phyloP scores from a whole-genome alignment of 306 rosid species.

The Arachis hypogaea region DNA sequence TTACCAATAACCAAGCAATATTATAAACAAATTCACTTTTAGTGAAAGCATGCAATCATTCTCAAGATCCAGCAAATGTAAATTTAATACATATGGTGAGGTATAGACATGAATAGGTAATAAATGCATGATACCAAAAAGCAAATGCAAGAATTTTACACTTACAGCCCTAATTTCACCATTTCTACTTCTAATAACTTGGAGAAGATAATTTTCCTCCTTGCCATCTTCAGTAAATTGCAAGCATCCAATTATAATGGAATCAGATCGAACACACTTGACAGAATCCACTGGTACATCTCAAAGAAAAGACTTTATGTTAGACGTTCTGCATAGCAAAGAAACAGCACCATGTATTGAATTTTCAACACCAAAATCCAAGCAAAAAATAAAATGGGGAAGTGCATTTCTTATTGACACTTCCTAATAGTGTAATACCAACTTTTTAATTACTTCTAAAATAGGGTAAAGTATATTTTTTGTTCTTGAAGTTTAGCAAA shows the following conservation, averaged over 20 bases:
- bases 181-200: slow-evolving; percentile 66
- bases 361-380: not conserved
- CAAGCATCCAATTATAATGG: slow-evolving; percentile 86
- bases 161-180: slow-evolving; percentile 80
- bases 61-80: not conserved
- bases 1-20: slow-evolving; percentile 25
- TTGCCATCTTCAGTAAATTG: slow-evolving; percentile 68
- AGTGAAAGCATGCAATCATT: not conserved
- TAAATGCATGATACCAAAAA: slow-evolving; percentile 9
- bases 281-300: slow-evolving; percentile 83
- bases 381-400: slow-evolving; percentile 8
- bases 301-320: slow-evolving; percentile 43
- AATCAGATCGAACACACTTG: slow-evolving; percentile 83
- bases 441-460: not conserved
- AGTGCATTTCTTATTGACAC: not conserved
- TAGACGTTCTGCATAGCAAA: slow-evolving; percentile 32
- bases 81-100: slow-evolving; percentile 17
- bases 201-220: slow-evolving; percentile 81
- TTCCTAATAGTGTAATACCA: not conserved
- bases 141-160: slow-evolving; percentile 23
- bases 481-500: too few species aligned
- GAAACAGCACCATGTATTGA: slow-evolving; percentile 3
- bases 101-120: slow-evolving; percentile 24
- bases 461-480: not conserved
- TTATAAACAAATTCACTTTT: slow-evolving; percentile 11